Conservation (phyloP, 768 basidiomycete genomes). For the Lactarius vividus region DNA sequence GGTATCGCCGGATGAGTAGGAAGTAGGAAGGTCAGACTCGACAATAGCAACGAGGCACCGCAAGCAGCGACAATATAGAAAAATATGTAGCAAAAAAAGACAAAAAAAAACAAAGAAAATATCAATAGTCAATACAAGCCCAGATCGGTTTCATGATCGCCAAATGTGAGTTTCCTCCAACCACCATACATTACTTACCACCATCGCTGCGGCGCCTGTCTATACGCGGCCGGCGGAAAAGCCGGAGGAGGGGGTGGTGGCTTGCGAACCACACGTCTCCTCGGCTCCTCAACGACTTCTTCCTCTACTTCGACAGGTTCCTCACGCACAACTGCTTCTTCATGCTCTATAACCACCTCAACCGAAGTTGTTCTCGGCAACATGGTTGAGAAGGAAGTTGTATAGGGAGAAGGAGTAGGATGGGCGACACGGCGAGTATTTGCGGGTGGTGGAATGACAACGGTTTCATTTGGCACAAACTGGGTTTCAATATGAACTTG, state of each 20-base stretch:
- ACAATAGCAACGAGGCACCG: conserved; percentile 16
- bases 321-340: conserved; percentile 36
- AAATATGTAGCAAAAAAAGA: conserved; percentile 18
- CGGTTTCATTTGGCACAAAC: conserved; percentile 40
- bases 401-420: conserved; percentile 65
- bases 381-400: conserved; percentile 53
- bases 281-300: conserved; percentile 46
- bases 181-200: conserved; percentile 25
- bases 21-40: conserved; percentile 16
- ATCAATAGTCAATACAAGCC: conserved; percentile 26
- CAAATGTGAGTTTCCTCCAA: conserved; percentile 1
- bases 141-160: conserved; percentile 21
- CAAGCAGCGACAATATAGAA: conserved; percentile 25
- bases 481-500: conserved; percentile 39
- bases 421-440: conserved; percentile 73
- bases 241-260: conserved; percentile 46
- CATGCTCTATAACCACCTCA: conserved; percentile 60
- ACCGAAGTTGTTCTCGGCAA: conserved; percentile 73
- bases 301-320: conserved; percentile 40
- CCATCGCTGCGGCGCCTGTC: conserved; percentile 24
- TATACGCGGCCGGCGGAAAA: conserved; percentile 38
- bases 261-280: conserved; percentile 40
- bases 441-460: conserved; percentile 72
- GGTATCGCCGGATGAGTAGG: conserved; percentile 21
- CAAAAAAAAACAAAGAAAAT: background rate